Percentiles rank a stretch among this genome's conserved stretches.
phyloP scores from a whole-genome alignment of 371 early-diverging fungal genomes.

The Rhizopus sp. region DNA sequence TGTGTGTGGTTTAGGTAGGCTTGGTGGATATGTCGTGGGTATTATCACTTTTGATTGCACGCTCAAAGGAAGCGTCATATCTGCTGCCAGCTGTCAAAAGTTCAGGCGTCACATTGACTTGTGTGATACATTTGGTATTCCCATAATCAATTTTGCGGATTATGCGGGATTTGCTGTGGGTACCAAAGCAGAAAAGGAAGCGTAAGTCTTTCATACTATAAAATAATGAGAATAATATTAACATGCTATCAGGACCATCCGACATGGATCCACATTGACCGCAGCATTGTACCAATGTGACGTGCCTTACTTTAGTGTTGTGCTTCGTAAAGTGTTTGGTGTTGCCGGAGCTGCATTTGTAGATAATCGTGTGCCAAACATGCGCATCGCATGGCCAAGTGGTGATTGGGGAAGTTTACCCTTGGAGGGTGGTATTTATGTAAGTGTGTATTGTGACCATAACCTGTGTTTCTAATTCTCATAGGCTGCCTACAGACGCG shows the following conservation, averaged over 20 bases:
- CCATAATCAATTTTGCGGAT: slow-evolving; percentile 48
- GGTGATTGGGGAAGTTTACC: slow-evolving; percentile 52
- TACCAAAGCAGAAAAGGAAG: slow-evolving; percentile 48
- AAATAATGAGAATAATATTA: background rate
- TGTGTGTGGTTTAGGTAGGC: slow-evolving; percentile 42
- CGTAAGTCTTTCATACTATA: slow-evolving; percentile 21
- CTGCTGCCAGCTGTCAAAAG: slow-evolving; percentile 39
- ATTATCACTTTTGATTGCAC: slow-evolving; percentile 45
- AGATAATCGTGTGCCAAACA: slow-evolving; percentile 44
- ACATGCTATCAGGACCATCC: slow-evolving; percentile 33
- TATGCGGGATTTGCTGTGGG: slow-evolving; percentile 53
- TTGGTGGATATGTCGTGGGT: slow-evolving; percentile 44
- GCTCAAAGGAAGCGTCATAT: slow-evolving; percentile 39
- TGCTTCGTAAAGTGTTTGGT: slow-evolving; percentile 51
- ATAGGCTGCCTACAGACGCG: slow-evolving; percentile 46
- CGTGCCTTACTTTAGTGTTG: slow-evolving; percentile 47
- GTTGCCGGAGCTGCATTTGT: slow-evolving; percentile 55
- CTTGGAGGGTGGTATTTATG: slow-evolving; percentile 44
- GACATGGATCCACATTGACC: slow-evolving; percentile 45
- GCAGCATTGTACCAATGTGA: slow-evolving; percentile 50
- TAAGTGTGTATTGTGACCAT: slow-evolving; percentile 3
- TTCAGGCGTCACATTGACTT: slow-evolving; percentile 50
- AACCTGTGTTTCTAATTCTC: background rate
- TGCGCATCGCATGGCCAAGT: slow-evolving; percentile 48
- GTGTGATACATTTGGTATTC: slow-evolving; percentile 48